These are phyloP conservation scores for Phytophthora pisi DNA, from an alignment of 352 stramenopile species.

Conservation along the genomic window DNA sequence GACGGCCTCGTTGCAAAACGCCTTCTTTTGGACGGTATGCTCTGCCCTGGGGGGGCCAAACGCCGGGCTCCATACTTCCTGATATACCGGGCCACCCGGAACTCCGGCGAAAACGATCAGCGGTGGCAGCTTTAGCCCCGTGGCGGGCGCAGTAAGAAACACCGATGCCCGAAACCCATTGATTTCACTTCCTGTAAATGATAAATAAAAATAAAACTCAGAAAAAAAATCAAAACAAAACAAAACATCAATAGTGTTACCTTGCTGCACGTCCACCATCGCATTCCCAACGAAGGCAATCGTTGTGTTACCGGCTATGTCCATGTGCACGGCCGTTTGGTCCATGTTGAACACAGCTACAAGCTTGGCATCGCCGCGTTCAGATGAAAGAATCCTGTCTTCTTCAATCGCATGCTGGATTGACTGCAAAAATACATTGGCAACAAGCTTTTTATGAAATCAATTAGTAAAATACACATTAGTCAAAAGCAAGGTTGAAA, in stretches of 20 bases:
- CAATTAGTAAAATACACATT: background rate
- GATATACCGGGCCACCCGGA: conserved; percentile 1
- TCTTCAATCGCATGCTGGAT: conserved; percentile 18
- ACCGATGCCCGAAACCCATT: conserved; percentile 14
- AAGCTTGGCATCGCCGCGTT: background rate
- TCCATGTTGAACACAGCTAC: conserved; percentile 19
- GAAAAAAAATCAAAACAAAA: conserved; percentile 5
- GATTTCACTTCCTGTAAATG: conserved; percentile 10
- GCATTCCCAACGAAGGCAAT: conserved; percentile 12
- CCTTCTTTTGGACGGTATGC: conserved; percentile 21
- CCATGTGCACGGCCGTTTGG: conserved; percentile 16
- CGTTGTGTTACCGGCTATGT: conserved; percentile 17
- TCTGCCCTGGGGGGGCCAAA: background rate
- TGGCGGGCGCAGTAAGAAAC: conserved; percentile 13
- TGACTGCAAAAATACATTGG: conserved; percentile 12
- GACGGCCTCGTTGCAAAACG: conserved; percentile 14
- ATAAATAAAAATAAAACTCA: background rate
- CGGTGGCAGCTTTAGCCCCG: conserved; percentile 5
- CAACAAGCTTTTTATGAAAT: conserved; percentile 11
- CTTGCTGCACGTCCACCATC: conserved; percentile 8
- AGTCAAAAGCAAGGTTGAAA: background rate
- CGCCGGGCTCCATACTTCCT: conserved; percentile 14
- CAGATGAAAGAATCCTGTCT: background rate
- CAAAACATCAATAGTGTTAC: background rate
- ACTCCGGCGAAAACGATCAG: conserved; percentile 17